These are phyloP conservation scores for Solanum microdontum DNA, from an alignment of 257 asterid species.

Conservation along the genomic window DNA sequence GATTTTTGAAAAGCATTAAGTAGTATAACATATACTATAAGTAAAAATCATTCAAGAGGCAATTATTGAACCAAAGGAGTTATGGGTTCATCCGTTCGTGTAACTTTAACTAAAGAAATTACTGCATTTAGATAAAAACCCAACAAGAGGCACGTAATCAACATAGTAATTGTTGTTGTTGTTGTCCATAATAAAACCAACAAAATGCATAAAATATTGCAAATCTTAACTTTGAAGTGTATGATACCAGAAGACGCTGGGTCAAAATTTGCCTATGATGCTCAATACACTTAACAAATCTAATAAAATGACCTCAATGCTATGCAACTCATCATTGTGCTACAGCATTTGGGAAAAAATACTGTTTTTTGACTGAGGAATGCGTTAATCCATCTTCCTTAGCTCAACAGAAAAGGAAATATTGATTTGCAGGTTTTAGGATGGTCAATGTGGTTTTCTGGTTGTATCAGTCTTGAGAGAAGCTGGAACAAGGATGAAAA, in stretches of 20 bases:
- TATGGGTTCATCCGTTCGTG: not conserved
- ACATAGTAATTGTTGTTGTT: not conserved
- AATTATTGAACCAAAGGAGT: not conserved
- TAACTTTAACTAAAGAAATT: not conserved
- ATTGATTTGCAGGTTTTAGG: conserved; percentile 52
- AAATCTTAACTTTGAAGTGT: not conserved
- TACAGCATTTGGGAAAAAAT: not conserved
- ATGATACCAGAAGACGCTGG: not conserved
- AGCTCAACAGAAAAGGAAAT: not conserved
- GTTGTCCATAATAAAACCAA: not conserved
- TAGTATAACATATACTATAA: not conserved
- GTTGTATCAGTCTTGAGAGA: conserved; percentile 54
- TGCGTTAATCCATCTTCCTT: not conserved
- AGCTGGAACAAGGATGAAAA: conserved; percentile 65
- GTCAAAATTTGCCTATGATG: not conserved
- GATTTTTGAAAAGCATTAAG: not conserved
- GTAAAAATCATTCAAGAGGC: not conserved
- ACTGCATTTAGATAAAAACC: not conserved
- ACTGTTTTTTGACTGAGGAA: not conserved
- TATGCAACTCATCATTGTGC: not conserved
- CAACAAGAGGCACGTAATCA: not conserved
- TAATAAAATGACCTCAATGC: not conserved
- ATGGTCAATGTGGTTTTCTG: conserved; percentile 86
- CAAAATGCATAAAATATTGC: not conserved
- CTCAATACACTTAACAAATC: not conserved